Evolutionary conservation across 176 grass and related monocot genomes (phyloP), one percentile per base, ranked within the genome.

Genomic region (Musa troglodytarum): DNA sequence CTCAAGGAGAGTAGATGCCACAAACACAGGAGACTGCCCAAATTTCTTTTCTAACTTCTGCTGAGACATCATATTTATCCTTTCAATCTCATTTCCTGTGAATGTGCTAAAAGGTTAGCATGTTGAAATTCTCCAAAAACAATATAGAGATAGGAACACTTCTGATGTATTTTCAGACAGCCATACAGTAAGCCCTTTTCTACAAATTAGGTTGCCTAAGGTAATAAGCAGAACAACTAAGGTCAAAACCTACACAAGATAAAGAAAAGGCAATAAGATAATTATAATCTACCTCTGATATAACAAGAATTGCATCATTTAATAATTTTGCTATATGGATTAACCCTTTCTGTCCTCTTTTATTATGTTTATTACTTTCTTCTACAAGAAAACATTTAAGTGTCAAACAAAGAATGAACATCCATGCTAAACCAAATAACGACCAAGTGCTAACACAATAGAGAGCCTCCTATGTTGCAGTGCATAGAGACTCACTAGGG

Each of bases 1-100:
- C 79, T 90, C 88, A 11, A 90, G 73, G 63, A 87, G 79, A 11
- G 88, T 90, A 49, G 88, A 87, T 29, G 88, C 85, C 79, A 87
- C 88, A 87, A 90, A 90, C 74, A 90, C 88, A 80, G 88, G 85
- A 75, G 88, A 90, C 76, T 90, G 88, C 17, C 88, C 88, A 78
- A 87, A 90, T 68, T 90, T 90, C 85, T 90, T 90, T 77, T 87
- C 88, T 51, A 90, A 76, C 74, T 90, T 90, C 64, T 87, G 76
- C 65, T 90, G 79, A 72, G 86, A 82, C 50, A 74, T 79, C 57
- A 85, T 53, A 64, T 69, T 72, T 79, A 72, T 14, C 59, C 85
- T 90, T 58, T 85, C 79, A 23, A 49, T 80, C 49, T 82, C 88
- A 87, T 77, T 81, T 71, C 73, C 88, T 87, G 85, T 20, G 8